Base-by-base conservation (phyloP, 352 stramenopile species). In the Albugo laibachii region DNA sequence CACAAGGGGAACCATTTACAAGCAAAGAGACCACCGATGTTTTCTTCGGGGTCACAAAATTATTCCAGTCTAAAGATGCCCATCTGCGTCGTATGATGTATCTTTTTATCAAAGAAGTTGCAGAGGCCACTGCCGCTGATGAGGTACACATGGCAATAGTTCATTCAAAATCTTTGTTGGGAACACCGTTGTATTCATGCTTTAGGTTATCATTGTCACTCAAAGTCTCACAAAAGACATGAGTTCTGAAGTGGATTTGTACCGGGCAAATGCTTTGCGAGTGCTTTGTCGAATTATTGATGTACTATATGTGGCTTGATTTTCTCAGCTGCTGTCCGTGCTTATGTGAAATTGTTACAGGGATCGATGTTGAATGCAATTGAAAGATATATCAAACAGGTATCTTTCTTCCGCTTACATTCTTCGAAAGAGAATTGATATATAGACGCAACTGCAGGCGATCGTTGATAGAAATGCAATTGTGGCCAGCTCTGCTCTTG, bases 161-260 rank as follows among this genome's bases (percentile, higher is more conserved):
- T 3, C 8, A 13, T 45, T 3, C 3, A 8, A 36, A 27, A 48
- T 36, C 16, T 38, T 16, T 34, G 27, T 5, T 3, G n/a, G n/a
- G n/a, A 16, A 24, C 11, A 42, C 45, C 65, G 46, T 70, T n/a
- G 37, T 48, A 16, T n/a, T 55, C 47, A 24, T 69, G 13, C 68
- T 92, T 53, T 68, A 98, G 71, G 93, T 99, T 15, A 99, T 99
- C 62, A 99, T 99, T 61, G 94, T 99, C 44, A 97, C 94, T 8
- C 95, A 96, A 42, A 98, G 83, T 75, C 65, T 99, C 13, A 98
- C 93, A 24, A 99, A 99, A 70, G 96, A 99, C 65, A 98, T 99
- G 92, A 99, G 97, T 57, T 97, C 72, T 15, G 81, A 88, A 16
- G 84, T 96, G 34, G 95, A 99, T 65, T 61, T 99, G 5, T 99